Evolutionary conservation across 257 asterid genomes (phyloP).

Genomic region (Buddleja alternifolia): DNA sequence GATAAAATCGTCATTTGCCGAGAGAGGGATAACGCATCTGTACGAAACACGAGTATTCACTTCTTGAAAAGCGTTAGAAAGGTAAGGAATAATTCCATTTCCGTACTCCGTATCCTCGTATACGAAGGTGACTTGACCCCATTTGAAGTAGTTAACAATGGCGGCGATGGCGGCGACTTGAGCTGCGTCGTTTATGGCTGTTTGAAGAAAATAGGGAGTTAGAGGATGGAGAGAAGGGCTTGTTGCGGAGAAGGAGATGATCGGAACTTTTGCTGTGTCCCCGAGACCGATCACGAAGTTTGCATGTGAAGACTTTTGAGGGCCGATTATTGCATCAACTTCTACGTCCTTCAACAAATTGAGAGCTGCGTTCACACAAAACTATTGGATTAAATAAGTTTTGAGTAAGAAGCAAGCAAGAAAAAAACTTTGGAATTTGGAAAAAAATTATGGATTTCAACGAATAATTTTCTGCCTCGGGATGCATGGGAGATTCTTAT

Average conservation of each 20-base stretch:
- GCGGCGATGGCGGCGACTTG: conserved; percentile 47
- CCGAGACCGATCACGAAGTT: conserved; percentile 36
- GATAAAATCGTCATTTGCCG: conserved; percentile 36
- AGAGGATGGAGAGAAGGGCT: conserved; percentile 31
- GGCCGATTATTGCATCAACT: conserved; percentile 49
- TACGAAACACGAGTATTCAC: conserved; percentile 35
- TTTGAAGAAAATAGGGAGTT: conserved; percentile 29
- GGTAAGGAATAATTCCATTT: conserved; percentile 41
- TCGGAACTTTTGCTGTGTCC: conserved; percentile 32
- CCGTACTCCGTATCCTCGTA: conserved; percentile 46
- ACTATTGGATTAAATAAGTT: neutral
- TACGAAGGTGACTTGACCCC: conserved; percentile 42
- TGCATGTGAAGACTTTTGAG: conserved; percentile 34
- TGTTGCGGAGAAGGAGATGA: conserved; percentile 39
- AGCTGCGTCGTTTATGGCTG: conserved; percentile 35
- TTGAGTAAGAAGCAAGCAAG: neutral
- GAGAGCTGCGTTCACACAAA: conserved; percentile 40
- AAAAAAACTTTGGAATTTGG: too few relatives aligned
- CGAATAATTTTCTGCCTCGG: neutral
- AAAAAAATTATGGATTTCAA: too few relatives aligned
- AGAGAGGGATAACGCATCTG: conserved; percentile 35
- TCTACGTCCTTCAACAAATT: conserved; percentile 38
- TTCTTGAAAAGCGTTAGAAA: conserved; percentile 36
- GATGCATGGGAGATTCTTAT: too few relatives aligned
- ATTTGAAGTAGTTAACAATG: conserved; percentile 35